Evolutionary conservation across 1,284 basidiomycete genomes (phyloP).

Genomic region (Ganoderma multipileum): DNA sequence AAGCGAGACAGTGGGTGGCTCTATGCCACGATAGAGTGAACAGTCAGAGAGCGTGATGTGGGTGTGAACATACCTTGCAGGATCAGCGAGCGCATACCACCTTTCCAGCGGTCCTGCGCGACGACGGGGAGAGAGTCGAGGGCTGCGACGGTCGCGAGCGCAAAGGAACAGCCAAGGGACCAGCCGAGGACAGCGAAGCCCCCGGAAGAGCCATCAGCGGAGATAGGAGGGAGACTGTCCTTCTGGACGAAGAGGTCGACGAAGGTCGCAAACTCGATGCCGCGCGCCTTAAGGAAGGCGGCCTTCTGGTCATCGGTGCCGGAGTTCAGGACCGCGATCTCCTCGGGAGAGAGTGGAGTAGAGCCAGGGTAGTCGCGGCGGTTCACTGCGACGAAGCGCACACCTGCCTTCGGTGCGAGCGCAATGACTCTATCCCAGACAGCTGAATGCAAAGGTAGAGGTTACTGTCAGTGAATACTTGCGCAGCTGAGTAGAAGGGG

Average conservation of each 20-base stretch:
- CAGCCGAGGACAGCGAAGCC: conserved; percentile 46
- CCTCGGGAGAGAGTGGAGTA: conserved; percentile 26
- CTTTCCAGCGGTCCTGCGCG: conserved; percentile 29
- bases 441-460: background rate
- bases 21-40: no score
- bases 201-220: conserved; percentile 37
- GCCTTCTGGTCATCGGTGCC: conserved; percentile 35
- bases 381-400: conserved; percentile 39
- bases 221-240: conserved; percentile 38
- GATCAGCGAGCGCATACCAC: conserved; percentile 38
- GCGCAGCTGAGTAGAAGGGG: no score
- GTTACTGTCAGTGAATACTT: no score
- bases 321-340: conserved; percentile 30
- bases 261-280: conserved; percentile 43
- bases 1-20: conserved; percentile 36
- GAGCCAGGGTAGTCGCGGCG: conserved; percentile 29
- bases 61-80: conserved; percentile 43
- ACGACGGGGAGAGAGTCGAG: conserved; percentile 32
- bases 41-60: no score
- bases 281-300: conserved; percentile 35
- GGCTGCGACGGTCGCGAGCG: conserved; percentile 38
- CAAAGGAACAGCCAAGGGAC: conserved; percentile 43
- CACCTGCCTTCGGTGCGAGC: conserved; percentile 22
- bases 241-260: conserved; percentile 41
- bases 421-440: conserved; percentile 28